phyloP scores from a whole-genome alignment of 805 yeast genomes.

The Yamadazyma phyllophila region DNA sequence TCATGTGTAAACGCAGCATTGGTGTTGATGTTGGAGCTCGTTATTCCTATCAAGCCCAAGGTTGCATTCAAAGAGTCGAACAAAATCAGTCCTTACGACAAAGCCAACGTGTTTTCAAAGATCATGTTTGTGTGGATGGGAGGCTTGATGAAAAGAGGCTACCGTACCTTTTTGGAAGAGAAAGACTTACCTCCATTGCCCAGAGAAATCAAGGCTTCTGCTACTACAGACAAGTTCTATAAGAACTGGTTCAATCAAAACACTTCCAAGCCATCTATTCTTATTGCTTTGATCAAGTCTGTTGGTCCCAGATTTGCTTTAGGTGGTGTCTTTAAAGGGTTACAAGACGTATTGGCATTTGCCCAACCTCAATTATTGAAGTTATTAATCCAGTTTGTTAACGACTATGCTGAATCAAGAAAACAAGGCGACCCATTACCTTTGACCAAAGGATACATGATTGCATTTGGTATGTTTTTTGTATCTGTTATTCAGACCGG shows the following conservation, averaged over 20 bases:
- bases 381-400: conserved; percentile 28
- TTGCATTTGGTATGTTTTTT: conserved; percentile 71
- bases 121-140: conserved; percentile 93
- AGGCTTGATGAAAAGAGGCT: conserved; percentile 75
- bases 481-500: conserved; percentile 78
- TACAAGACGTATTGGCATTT: conserved; percentile 72
- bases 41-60: conserved; percentile 33
- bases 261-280: conserved; percentile 48
- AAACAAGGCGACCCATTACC: conserved; percentile 51
- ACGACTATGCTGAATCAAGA: conserved; percentile 37
- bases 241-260: conserved; percentile 59
- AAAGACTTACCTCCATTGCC: conserved; percentile 83
- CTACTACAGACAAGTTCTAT: conserved; percentile 49
- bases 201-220: conserved; percentile 53
- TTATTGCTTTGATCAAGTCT: conserved; percentile 60
- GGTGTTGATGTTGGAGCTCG: conserved; percentile 44
- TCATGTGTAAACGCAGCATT: conserved; percentile 38
- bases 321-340: conserved; percentile 70
- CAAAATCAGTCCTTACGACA: conserved; percentile 44
- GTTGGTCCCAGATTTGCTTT: conserved; percentile 70
- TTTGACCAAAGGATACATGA: conserved; percentile 69
- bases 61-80: conserved; percentile 18
- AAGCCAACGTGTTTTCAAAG: conserved; percentile 69
- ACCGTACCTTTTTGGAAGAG: conserved; percentile 51
- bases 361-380: conserved; percentile 32